Evolutionary conservation across 352 stramenopile genomes (phyloP).

Genomic region (Globisporangium apiculatum): DNA sequence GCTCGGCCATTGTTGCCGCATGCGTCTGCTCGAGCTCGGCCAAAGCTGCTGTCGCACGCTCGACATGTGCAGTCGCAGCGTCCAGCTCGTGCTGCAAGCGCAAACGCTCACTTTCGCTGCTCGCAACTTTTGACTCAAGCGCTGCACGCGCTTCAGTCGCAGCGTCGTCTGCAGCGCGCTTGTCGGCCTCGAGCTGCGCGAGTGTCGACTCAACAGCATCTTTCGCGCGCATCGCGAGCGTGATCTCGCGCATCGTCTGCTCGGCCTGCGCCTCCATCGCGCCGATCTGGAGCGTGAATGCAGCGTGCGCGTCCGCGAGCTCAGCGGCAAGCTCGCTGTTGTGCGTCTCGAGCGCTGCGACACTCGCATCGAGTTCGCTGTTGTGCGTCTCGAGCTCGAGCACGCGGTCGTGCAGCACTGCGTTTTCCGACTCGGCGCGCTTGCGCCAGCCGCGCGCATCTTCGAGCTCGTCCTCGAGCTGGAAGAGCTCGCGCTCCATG

Average conservation of each 20-base stretch:
- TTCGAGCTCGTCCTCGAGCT: constrained; percentile 41
- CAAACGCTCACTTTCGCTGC: background rate
- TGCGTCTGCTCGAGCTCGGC: too few relatives aligned
- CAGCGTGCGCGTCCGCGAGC: constrained; percentile 16
- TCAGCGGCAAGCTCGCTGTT: constrained; percentile 27
- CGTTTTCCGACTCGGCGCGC: constrained; percentile 42
- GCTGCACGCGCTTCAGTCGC: background rate
- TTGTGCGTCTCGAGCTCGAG: constrained; percentile 27
- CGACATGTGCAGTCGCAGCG: background rate
- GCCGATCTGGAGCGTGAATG: constrained; percentile 17
- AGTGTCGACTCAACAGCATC: constrained; percentile 17
- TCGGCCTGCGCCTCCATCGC: constrained; percentile 27
- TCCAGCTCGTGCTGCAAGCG: constrained; percentile 4
- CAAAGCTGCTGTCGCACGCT: background rate
- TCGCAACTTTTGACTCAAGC: background rate
- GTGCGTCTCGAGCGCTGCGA: constrained; percentile 18
- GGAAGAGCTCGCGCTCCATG: constrained; percentile 11
- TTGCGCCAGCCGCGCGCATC: constrained; percentile 35
- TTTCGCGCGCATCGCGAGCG: constrained; percentile 20
- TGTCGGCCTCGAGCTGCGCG: constrained; percentile 11
- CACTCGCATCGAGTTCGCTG: constrained; percentile 20
- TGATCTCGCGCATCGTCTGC: constrained; percentile 29
- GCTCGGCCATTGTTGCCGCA: too few relatives aligned
- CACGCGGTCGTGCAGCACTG: constrained; percentile 26
- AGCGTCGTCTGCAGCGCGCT: constrained; percentile 8